Evolutionary conservation across 371 early-diverging fungal genomes (phyloP), one percentile per base, ranked within the genome.

Genomic region (Mucor plumbeus): DNA sequence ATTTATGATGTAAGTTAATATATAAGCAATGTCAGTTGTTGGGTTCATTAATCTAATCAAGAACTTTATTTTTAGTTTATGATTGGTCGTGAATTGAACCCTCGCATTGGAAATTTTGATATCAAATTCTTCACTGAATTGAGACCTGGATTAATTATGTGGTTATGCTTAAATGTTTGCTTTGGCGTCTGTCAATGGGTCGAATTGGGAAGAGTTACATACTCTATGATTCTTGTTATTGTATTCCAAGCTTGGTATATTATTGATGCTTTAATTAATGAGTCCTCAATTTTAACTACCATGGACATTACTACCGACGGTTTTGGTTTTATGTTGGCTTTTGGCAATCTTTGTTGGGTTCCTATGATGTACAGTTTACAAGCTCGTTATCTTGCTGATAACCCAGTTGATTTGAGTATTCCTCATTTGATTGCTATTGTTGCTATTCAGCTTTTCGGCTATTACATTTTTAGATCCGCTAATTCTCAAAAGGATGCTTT

Each of bases 241-340:
- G 64, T 87, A 34, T 93, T 94, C 69, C 93, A 97, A 78, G 85
- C 77, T 10, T 89, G 87, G 74, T 98, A 98, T 75, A 88, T 94
- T 26, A 57, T 93, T 34, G 98, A 98, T 72, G 89, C 96, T 5
- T 75, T 95, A 15, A 87, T 87, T 79, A 88, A 90, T 71, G 94
- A 95, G 80, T 67, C 80, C 4, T 86, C 92, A 13, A 91, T 98
- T 26, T 70, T 97, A 74, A 95, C 97, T 4, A 97, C 97, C 15
- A 96, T 96, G 96, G 98, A 97, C 65, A 92, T 95, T 58, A 93
- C 91, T 7, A 91, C 86, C 0, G 98, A 97, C 67, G 97, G 98
- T 0, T 97, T 98, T 77, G 98, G 98, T 11, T 95, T 87, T 76
- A 95, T 96, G 97, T 84, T 96, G 33, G 85, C 89, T 5, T 94